Percentiles rank a stretch among this genome's conserved stretches.
These are phyloP conservation scores for Suillus subalutaceus DNA, from an alignment of 768 basidiomycete genomes.

Conservation along the genomic window DNA sequence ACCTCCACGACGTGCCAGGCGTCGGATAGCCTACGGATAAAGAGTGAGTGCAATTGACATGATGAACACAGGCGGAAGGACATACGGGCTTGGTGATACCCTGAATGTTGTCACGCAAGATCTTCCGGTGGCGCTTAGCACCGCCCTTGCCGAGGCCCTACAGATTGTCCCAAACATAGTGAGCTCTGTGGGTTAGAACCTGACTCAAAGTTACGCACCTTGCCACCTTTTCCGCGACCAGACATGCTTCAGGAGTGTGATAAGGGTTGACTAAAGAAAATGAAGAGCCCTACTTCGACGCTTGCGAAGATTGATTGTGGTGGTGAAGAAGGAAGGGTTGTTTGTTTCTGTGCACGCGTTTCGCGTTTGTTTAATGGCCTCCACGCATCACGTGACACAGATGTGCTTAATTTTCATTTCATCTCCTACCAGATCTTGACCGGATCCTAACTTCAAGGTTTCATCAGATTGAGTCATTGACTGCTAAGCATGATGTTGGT, in stretches of 20 bases:
- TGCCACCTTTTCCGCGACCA: conserved; percentile 87
- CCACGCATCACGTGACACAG: conserved; percentile 2
- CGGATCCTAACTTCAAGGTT: neutral
- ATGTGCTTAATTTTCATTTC: neutral
- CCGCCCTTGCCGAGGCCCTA: conserved; percentile 85
- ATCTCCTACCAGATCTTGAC: neutral
- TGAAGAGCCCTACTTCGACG: neutral
- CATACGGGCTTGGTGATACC: conserved; percentile 39
- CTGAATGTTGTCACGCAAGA: conserved; percentile 76
- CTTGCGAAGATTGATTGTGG: conserved; percentile 3
- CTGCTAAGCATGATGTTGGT: neutral
- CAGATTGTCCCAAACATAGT: conserved; percentile 4
- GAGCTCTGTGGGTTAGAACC: conserved; percentile 1
- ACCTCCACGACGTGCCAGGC: conserved; percentile 86
- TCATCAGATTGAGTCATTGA: neutral
- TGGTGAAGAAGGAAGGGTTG: conserved; percentile 9
- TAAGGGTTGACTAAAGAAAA: neutral
- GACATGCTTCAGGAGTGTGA: conserved; percentile 52
- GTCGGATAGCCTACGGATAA: conserved; percentile 51
- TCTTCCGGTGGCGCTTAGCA: conserved; percentile 83
- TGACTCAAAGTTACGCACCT: conserved; percentile 34
- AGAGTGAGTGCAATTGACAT: neutral
- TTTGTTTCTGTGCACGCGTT: conserved; percentile 5
- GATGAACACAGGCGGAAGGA: neutral
- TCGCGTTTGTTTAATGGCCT: conserved; percentile 6